These are phyloP conservation scores for Termitomyces eurrhizus DNA, from an alignment of 768 basidiomycete species.

Conservation along the genomic window DNA sequence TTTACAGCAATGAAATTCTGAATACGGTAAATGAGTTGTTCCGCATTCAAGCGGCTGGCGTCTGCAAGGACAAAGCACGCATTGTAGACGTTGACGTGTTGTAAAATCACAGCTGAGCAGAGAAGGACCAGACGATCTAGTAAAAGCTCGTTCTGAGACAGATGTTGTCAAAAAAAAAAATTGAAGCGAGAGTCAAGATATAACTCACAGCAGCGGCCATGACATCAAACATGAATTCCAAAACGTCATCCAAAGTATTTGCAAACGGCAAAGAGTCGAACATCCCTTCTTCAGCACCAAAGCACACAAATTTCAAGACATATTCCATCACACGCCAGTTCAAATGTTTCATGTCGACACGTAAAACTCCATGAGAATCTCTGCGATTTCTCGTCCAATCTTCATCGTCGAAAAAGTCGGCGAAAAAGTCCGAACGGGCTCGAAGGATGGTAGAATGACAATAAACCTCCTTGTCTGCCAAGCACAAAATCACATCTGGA, in stretches of 20 bases:
- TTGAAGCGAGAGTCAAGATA: neutral
- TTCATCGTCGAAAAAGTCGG: constrained; percentile 74
- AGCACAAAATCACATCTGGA: constrained; percentile 68
- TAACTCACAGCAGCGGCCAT: constrained; percentile 74
- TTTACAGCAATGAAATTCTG: constrained; percentile 80
- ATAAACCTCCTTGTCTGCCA: constrained; percentile 62
- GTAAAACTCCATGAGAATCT: constrained; percentile 46
- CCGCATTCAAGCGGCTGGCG: constrained; percentile 74
- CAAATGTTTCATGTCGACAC: constrained; percentile 70
- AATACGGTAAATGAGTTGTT: constrained; percentile 62
- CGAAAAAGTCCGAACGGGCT: constrained; percentile 80
- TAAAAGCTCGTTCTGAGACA: constrained; percentile 74
- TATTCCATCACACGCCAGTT: constrained; percentile 70
- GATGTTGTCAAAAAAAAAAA: constrained; percentile 8
- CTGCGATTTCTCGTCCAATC: constrained; percentile 76
- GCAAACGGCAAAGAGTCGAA: constrained; percentile 70
- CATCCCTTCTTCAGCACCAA: constrained; percentile 61
- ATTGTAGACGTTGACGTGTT: constrained; percentile 67
- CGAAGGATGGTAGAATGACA: constrained; percentile 78
- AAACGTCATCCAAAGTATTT: constrained; percentile 62
- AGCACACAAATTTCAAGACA: constrained; percentile 75
- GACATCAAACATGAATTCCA: constrained; percentile 86
- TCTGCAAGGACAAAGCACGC: constrained; percentile 78
- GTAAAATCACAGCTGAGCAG: constrained; percentile 74
- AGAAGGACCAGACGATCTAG: constrained; percentile 81